A percentile compares a stretch with the other conserved stretches of the same genome.
phyloP scores from a whole-genome alignment of 2,329 filamentous ascomycete species.

The Phoma sp. region DNA sequence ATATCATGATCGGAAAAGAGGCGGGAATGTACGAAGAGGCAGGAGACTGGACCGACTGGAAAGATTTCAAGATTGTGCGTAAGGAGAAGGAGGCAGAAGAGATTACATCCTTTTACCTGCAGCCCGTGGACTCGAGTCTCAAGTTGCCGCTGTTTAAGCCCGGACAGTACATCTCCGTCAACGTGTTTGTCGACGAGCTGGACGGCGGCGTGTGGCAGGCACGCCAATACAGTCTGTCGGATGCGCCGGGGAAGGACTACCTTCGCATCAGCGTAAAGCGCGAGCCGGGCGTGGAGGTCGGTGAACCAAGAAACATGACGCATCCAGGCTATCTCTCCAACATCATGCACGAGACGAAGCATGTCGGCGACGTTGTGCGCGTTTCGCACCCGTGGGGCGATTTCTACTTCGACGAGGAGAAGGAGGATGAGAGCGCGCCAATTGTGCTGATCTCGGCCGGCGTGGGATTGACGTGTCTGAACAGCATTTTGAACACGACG shows the following conservation, averaged over 20 bases:
- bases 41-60: conserved; percentile 70
- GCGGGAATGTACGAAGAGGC: conserved; percentile 66
- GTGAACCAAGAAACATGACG: conserved; percentile 54
- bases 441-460: conserved; percentile 72
- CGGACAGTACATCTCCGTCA: conserved; percentile 75
- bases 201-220: conserved; percentile 65
- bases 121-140: conserved; percentile 65
- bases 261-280: conserved; percentile 76
- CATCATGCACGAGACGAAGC: conserved; percentile 67
- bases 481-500: conserved; percentile 66
- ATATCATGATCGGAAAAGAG: conserved; percentile 74
- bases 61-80: conserved; percentile 68
- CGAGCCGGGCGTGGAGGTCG: conserved; percentile 61
- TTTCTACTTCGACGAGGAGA: conserved; percentile 65
- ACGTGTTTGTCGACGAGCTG: conserved; percentile 59
- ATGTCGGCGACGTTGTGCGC: conserved; percentile 67
- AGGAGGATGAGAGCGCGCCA: conserved; percentile 54
- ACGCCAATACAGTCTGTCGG: conserved; percentile 75
- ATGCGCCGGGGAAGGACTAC: conserved; percentile 65
- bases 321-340: conserved; percentile 73
- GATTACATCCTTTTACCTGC: conserved; percentile 74
- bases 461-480: conserved; percentile 71
- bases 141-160: conserved; percentile 69
- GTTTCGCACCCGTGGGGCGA: conserved; percentile 69
- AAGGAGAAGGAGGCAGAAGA: conserved; percentile 72